Conservation (phyloP, 2,329 filamentous ascomycete genomes). For the Grosmannia huntii region DNA sequence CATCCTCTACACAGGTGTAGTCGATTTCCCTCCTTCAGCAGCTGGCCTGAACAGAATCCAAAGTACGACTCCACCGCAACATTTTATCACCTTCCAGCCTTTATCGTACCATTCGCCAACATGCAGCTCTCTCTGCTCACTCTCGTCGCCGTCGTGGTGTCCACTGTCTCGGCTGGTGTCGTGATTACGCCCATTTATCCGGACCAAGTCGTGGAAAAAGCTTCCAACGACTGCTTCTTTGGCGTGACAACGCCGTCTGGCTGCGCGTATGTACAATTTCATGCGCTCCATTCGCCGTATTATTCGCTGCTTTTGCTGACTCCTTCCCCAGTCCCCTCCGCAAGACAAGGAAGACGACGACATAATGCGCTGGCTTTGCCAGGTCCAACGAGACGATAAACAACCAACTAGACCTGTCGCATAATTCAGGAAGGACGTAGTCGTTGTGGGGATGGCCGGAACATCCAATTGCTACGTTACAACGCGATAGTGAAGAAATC, state of each 20-base stretch:
- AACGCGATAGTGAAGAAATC: background rate
- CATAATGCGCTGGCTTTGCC: background rate
- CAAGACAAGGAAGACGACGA: background rate
- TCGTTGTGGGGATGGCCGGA: background rate
- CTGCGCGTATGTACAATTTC: slow-evolving; percentile 36
- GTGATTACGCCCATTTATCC: slow-evolving; percentile 40
- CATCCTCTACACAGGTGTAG: background rate
- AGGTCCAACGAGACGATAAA: background rate
- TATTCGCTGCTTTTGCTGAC: background rate
- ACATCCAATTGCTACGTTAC: background rate
- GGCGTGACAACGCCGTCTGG: slow-evolving; percentile 43
- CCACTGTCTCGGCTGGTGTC: slow-evolving; percentile 37
- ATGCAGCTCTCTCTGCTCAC: slow-evolving; percentile 28
- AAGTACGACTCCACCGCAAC: background rate
- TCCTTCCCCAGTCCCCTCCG: slow-evolving; percentile 2
- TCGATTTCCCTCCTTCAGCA: background rate
- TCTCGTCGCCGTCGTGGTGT: slow-evolving; percentile 29
- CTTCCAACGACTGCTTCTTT: slow-evolving; percentile 38
- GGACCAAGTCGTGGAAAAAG: slow-evolving; percentile 38
- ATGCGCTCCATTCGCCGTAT: background rate
- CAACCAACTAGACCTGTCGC: background rate
- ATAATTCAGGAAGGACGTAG: background rate
- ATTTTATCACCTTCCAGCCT: no score
- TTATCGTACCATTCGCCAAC: slow-evolving; percentile 8
- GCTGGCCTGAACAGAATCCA: background rate